Percentiles rank a stretch among this genome's conserved stretches.
Conservation (phyloP, 2,329 filamentous ascomycete genomes). For the Botrytis galanthina region DNA sequence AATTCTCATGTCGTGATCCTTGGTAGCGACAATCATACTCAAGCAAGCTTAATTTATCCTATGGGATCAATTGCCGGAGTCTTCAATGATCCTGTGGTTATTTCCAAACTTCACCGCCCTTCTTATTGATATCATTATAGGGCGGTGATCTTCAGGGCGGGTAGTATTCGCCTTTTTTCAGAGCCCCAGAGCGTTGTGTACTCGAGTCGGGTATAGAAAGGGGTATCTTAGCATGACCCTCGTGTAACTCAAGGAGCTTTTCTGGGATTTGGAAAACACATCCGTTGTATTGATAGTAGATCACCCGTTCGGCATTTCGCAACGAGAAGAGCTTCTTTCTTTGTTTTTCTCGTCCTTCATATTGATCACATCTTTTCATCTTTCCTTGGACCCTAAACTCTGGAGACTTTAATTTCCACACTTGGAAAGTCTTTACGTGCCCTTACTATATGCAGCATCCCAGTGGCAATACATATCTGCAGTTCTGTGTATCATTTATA, state of each 20-base stretch:
- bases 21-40: background rate
- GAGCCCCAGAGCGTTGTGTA: background rate
- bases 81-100: background rate
- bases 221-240: background rate
- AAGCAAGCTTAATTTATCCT: constrained; percentile 3
- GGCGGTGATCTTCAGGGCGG: background rate
- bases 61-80: constrained; percentile 12
- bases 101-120: background rate
- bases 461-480: background rate
- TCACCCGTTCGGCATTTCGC: background rate
- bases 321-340: background rate
- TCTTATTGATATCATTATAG: background rate
- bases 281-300: background rate
- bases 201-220: constrained; percentile 13
- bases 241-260: background rate
- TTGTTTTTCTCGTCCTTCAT: background rate
- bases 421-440: background rate
- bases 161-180: background rate
- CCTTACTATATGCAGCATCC: background rate
- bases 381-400: background rate
- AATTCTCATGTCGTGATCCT: background rate
- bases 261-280: background rate
- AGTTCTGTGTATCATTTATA: background rate
- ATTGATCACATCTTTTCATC: background rate
- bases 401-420: background rate